Base-by-base conservation (phyloP, 495 filamentous ascomycete species). In the Parathielavia hyrcaniae region DNA sequence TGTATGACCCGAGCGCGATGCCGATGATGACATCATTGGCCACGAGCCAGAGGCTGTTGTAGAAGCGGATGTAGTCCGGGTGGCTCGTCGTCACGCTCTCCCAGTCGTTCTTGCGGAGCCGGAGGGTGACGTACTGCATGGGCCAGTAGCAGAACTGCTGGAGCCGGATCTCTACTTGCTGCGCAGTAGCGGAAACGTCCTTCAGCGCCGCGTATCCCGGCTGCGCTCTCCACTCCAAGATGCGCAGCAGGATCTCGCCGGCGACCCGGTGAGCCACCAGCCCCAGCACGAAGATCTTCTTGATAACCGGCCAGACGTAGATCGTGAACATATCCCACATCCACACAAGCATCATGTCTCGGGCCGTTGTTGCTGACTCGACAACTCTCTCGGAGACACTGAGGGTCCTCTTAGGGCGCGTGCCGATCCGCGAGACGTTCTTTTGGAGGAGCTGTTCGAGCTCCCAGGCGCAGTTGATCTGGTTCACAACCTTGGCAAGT, bases 131-230 rank as follows among this genome's bases (percentile, higher is more conserved):
- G 67, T 98, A 97, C 69, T 97, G 92, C 66, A 95, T 89, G 5
- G 92, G 95, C 92, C 91, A 97, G 69, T 97, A 99, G 72, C 93
- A 97, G 70, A 97, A 97, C 66, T 99, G 93, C 68, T 97, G 91
- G 17, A 99, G 80, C 5, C 93, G 88, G 63, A 99, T 97, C 72
- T 99, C 93, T 36, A 97, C 86, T 69, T 99, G 93, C 68, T 97
- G 93, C n/a, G 93, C 95, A 2, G 92, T 97, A 13, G 93, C 93
- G 38, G 91, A 96, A 14, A 97, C 84, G 70, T 99, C 93, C 64
- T 97, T 97, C 55, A 97, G 71, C 16, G 95, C 93, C 36, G 89
- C 86, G 49, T 86, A 85, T 58, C 87, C 83, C 5, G 90, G 88
- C 39, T 83, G 81, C 40, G 86, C 80, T 51, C 95, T 83, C 90